Evolutionary conservation across 1,284 basidiomycete species (phyloP), one percentile per base, ranked within the genome.

Genomic region (Sanguinoderma infundibulare): DNA sequence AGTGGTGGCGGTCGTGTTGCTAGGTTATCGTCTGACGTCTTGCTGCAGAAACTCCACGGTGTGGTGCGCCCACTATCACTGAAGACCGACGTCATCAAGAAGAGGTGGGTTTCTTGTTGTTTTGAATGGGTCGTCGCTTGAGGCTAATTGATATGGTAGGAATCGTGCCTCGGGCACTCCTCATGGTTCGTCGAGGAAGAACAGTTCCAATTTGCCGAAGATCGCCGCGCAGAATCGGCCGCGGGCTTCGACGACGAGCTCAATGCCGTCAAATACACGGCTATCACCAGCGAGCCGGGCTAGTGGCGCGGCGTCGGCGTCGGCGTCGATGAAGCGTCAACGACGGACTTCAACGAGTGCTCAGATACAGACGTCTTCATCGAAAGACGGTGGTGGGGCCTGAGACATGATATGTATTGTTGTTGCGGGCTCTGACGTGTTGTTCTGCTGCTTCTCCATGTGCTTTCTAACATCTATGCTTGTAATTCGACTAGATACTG

Each of bases 11-110:
- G 34, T 51, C 49, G 47, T 24, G 38, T 59, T 57, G 62, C 64
- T 56, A 55, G 40, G 12, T 4, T 24, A 22, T 22, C 7, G 35
- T 17, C 47, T 56, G 32, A 59, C 40, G n/a, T 10, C 28, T 44
- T 55, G 50, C 61, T 75, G 61, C 73, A 94, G 90, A 98, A 98
- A 88, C 80, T 98, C 50, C 96, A 98, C 71, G 96, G 96, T 46
- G 95, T 98, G 40, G 94, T 96, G 17, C 86, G 96, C 57, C 96
- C 96, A 7, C 78, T 98, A 65, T 96, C 95, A 52, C 83, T 98
- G 64, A 98, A 98, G 84, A 98, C 96, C 26, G 96, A 98, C 74
- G 92, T 98, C 47, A 98, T 98, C 78, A 98, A 98, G 87, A 98
- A 98, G 81, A 85, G 96, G 94, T 95, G 70, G 55, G 85, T 77